phyloP scores from a whole-genome alignment of 2,329 filamentous ascomycete genomes.

The Colletotrichum magnum region DNA sequence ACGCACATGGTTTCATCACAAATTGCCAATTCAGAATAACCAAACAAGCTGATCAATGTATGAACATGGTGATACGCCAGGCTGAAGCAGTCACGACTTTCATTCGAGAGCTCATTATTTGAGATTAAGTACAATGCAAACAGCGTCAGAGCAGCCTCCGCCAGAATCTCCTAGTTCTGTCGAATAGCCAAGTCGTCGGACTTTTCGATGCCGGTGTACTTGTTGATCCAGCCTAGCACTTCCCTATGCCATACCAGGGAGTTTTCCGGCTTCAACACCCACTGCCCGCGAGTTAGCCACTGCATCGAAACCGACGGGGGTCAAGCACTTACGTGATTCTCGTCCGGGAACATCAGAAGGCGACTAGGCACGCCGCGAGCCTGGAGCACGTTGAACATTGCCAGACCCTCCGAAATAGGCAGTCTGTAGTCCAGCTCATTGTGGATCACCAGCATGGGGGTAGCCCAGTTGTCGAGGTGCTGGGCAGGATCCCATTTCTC shows the following conservation, averaged over 20 bases:
- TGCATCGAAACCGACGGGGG: constrained; percentile 47
- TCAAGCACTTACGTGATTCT: constrained; percentile 65
- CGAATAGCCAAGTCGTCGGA: constrained; percentile 28
- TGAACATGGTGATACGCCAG: background rate
- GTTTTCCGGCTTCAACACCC: constrained; percentile 94
- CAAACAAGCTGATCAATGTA: background rate
- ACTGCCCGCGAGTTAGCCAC: constrained; percentile 59
- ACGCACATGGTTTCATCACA: background rate
- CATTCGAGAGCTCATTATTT: background rate
- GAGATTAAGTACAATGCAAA: background rate
- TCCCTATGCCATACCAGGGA: constrained; percentile 90
- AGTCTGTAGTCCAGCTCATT: constrained; percentile 91
- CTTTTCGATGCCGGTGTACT: constrained; percentile 65
- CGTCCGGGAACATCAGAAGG: constrained; percentile 85
- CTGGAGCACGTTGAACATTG: constrained; percentile 90
- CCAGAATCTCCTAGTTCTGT: constrained; percentile 10
- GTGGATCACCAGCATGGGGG: constrained; percentile 89
- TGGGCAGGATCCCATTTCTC: constrained; percentile 79
- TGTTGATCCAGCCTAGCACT: constrained; percentile 84
- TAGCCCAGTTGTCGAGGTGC: constrained; percentile 80
- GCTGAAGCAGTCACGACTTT: background rate
- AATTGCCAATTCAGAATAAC: background rate
- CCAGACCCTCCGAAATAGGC: constrained; percentile 85
- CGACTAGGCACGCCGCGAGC: constrained; percentile 81
- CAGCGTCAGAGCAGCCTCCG: background rate